Conservation (phyloP, 2,329 filamentous ascomycete species). For the Exophiala oligosperma region DNA sequence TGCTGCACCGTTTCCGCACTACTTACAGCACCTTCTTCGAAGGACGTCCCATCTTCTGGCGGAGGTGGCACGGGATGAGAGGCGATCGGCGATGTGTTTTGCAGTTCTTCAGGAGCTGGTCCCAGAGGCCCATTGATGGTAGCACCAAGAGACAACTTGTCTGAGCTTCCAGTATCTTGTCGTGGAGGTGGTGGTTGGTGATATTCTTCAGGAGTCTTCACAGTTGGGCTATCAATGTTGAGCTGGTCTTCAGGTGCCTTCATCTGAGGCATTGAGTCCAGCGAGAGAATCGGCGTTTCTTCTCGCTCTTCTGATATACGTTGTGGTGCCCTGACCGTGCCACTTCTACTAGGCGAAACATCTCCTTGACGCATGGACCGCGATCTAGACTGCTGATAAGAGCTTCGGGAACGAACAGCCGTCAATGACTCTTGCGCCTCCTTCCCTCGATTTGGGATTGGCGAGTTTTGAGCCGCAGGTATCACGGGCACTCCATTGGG, state of each 20-base stretch:
- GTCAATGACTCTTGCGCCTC: constrained; percentile 84
- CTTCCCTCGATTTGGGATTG: constrained; percentile 80
- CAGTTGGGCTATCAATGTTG: constrained; percentile 45
- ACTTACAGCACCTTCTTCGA: constrained; percentile 7
- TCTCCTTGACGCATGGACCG: constrained; percentile 57
- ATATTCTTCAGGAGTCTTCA: constrained; percentile 68
- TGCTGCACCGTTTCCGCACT: constrained; percentile 20
- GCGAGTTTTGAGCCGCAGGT: constrained; percentile 67
- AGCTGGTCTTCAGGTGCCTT: constrained; percentile 37
- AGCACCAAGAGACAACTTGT: constrained; percentile 50
- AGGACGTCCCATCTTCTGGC: constrained; percentile 24
- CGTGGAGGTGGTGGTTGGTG: constrained; percentile 41
- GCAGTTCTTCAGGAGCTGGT: constrained; percentile 37
- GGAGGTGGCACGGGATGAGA: constrained; percentile 29
- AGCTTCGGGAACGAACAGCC: constrained; percentile 63
- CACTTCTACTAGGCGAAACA: constrained; percentile 59
- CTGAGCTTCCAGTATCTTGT: constrained; percentile 34
- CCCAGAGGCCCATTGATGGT: constrained; percentile 60
- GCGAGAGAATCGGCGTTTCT: constrained; percentile 33
- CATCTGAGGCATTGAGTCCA: constrained; percentile 33
- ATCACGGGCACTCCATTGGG: constrained; percentile 83
- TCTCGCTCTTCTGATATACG: constrained; percentile 60
- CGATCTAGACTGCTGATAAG: constrained; percentile 54
- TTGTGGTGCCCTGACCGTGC: constrained; percentile 41
- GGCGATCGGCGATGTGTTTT: constrained; percentile 38